These are phyloP conservation scores for Penicillium dipodomyicola DNA, from an alignment of 495 filamentous ascomycete species.

Conservation along the genomic window DNA sequence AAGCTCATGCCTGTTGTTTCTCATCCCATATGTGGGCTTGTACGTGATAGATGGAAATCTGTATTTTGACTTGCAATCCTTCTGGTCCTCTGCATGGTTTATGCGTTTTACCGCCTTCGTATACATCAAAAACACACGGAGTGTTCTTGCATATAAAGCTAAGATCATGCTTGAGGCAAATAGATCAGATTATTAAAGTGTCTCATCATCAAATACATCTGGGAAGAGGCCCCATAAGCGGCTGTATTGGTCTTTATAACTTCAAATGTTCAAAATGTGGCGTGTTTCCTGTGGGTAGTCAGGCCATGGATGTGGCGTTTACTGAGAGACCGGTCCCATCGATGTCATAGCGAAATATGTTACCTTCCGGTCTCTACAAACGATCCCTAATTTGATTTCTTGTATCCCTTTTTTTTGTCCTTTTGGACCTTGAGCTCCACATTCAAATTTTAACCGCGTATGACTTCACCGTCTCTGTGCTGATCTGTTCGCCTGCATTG, in stretches of 20 bases:
- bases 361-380: background rate
- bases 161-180: no score
- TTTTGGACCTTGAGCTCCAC: background rate
- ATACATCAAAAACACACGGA: no score
- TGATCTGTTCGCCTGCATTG: constrained; percentile 18
- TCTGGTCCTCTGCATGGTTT: no score
- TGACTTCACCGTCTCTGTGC: constrained; percentile 14
- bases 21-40: constrained; percentile 32
- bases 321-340: constrained; percentile 30
- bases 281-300: constrained; percentile 4
- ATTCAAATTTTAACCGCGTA: constrained; percentile 6
- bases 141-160: no score
- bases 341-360: constrained; percentile 31
- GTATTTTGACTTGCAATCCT: constrained; percentile 22
- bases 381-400: background rate
- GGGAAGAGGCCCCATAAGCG: no score
- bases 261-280: background rate
- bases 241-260: background rate
- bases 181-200: no score
- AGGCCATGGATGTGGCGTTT: constrained; percentile 28
- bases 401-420: background rate
- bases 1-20: constrained; percentile 29
- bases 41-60: constrained; percentile 41
- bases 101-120: no score
- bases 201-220: no score